Conservation (phyloP, 768 basidiomycete species). For the Kockovaella imperatae region DNA sequence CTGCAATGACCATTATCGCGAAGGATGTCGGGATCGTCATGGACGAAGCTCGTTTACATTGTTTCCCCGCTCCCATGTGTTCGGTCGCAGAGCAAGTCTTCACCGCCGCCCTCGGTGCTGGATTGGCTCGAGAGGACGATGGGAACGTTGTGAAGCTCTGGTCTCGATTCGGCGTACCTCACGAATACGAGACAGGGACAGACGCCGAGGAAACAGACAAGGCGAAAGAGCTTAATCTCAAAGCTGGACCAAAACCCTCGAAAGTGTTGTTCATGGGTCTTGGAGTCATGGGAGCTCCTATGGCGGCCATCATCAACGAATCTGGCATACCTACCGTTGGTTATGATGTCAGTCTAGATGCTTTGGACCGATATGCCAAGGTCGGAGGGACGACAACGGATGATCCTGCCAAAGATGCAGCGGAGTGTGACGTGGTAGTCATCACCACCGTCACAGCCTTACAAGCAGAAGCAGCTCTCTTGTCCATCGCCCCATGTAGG, state of each 20-base stretch:
- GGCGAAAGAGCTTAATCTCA: constrained; percentile 21
- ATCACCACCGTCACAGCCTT: constrained; percentile 21
- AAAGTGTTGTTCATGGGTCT: constrained; percentile 33
- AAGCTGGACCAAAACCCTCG: constrained; percentile 1
- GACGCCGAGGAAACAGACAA: constrained; percentile 20
- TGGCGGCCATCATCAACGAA: constrained; percentile 8
- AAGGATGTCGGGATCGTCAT: constrained; percentile 41
- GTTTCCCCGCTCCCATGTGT: constrained; percentile 30
- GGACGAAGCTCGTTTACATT: constrained; percentile 28
- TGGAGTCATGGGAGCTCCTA: not conserved
- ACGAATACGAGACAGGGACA: constrained; percentile 17
- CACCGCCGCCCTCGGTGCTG: constrained; percentile 24
- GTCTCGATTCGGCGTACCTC: constrained; percentile 23
- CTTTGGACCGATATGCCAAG: constrained; percentile 12
- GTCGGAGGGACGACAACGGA: constrained; percentile 19
- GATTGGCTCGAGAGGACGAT: constrained; percentile 27
- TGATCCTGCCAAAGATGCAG: constrained; percentile 10
- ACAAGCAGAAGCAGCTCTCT: constrained; percentile 20
- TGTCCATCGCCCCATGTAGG: constrained; percentile 2
- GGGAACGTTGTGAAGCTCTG: constrained; percentile 25
- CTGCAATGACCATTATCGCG: constrained; percentile 38
- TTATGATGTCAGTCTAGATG: constrained; percentile 16
- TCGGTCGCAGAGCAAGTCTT: constrained; percentile 24
- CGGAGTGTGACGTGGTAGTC: constrained; percentile 22
- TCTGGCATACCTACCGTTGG: constrained; percentile 25